Conservation (phyloP, 495 filamentous ascomycete genomes). For the Penicillium canescens region DNA sequence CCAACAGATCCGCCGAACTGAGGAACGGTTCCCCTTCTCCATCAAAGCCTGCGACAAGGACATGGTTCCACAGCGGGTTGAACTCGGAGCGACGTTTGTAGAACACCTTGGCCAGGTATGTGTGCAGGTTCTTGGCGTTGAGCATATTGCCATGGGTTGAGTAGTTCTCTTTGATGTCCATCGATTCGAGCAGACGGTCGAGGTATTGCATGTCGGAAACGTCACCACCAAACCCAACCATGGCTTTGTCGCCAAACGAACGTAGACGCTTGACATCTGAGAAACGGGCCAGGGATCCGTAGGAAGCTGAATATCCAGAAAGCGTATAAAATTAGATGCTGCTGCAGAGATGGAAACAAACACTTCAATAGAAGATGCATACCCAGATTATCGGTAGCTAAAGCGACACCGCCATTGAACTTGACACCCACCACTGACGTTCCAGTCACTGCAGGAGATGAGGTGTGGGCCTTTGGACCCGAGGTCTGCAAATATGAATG, state of each 20-base stretch:
- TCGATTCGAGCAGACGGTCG: slow-evolving; percentile 80
- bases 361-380: slow-evolving; percentile 16
- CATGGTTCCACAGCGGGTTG: slow-evolving; percentile 95
- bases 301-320: slow-evolving; percentile 66
- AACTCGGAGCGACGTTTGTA: slow-evolving; percentile 93
- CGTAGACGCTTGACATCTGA: slow-evolving; percentile 89
- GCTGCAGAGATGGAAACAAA: background rate
- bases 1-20: slow-evolving; percentile 85
- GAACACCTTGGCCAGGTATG: slow-evolving; percentile 89
- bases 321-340: slow-evolving; percentile 1
- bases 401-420: slow-evolving; percentile 93
- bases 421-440: slow-evolving; percentile 93
- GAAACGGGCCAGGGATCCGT: slow-evolving; percentile 96
- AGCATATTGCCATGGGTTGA: slow-evolving; percentile 58
- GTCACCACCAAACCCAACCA: slow-evolving; percentile 90
- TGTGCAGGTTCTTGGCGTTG: slow-evolving; percentile 91
- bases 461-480: slow-evolving; percentile 80
- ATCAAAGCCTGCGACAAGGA: slow-evolving; percentile 88
- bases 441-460: slow-evolving; percentile 89
- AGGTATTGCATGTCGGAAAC: slow-evolving; percentile 99
- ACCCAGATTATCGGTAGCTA: slow-evolving; percentile 97
- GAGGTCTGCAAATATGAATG: slow-evolving; percentile 72
- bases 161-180: slow-evolving; percentile 90
- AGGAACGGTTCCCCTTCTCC: slow-evolving; percentile 80
- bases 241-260: slow-evolving; percentile 67